phyloP scores from a whole-genome alignment of 495 filamentous ascomycete genomes.

The Podospora sp. region DNA sequence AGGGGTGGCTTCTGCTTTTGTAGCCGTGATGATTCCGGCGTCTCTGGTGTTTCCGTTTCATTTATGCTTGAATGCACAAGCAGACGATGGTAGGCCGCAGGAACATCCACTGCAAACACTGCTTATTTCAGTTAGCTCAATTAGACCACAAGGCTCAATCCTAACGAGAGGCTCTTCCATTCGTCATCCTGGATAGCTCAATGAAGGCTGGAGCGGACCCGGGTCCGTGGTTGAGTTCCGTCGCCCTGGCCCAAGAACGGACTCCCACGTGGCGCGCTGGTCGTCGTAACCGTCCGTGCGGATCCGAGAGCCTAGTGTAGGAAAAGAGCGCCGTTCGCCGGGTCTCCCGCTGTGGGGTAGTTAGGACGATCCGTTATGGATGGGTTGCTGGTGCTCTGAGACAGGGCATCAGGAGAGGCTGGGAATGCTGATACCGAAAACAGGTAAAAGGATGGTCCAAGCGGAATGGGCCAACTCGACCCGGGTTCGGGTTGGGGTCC shows the following conservation, averaged over 20 bases:
- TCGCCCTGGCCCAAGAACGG: neutral
- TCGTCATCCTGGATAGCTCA: no score
- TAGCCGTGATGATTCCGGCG: neutral
- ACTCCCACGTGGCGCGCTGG: neutral
- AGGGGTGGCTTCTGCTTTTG: neutral
- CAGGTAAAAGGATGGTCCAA: neutral
- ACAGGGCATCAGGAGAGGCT: neutral
- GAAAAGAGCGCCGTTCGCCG: neutral
- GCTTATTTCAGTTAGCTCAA: neutral
- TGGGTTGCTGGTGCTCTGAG: neutral
- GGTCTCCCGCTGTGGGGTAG: neutral
- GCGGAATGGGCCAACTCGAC: neutral
- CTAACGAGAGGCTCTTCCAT: neutral
- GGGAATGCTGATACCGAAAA: neutral
- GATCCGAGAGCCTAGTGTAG: neutral
- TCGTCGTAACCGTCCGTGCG: neutral
- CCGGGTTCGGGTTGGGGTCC: neutral
- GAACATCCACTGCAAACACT: neutral
- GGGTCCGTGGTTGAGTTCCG: neutral
- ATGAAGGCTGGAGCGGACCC: no score
- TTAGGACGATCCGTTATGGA: neutral
- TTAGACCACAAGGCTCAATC: neutral
- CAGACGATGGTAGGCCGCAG: neutral
- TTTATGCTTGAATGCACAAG: neutral
- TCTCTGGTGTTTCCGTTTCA: neutral